Percentiles rank a stretch among this genome's conserved stretches.
phyloP scores from a whole-genome alignment of 75 land plant species.

The Sequoia sempervirens region DNA sequence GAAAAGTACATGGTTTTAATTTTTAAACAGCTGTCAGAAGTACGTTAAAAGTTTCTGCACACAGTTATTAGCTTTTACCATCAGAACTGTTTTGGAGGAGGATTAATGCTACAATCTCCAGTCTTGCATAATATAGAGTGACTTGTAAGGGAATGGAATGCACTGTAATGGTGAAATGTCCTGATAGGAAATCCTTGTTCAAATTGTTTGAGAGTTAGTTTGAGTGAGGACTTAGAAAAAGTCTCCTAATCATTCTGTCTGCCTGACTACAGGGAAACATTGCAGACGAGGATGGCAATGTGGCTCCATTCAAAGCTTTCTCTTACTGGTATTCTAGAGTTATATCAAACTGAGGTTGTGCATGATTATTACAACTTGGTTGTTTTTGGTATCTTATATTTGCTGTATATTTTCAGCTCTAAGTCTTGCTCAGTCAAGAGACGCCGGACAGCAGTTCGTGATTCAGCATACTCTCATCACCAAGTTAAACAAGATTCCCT shows the following conservation, averaged over 20 bases:
- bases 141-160: neutral
- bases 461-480: conserved; percentile 24
- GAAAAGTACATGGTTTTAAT: neutral
- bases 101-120: neutral
- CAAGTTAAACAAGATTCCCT: conserved; percentile 32
- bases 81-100: neutral
- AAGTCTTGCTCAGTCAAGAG: conserved; percentile 28
- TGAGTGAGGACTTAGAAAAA: neutral
- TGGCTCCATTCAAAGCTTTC: conserved; percentile 1
- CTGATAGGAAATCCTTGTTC: neutral
- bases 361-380: neutral
- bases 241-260: neutral
- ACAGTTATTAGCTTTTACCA: neutral
- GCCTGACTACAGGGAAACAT: conserved; percentile 11
- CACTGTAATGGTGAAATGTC: neutral
- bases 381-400: neutral
- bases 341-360: neutral
- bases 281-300: neutral
- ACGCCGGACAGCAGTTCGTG: conserved; percentile 10
- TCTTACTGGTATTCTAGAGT: conserved; percentile 7
- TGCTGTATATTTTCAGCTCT: conserved; percentile 25
- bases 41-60: neutral
- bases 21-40: neutral
- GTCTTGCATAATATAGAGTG: neutral
- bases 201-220: neutral